Percentiles rank a stretch among this genome's conserved stretches.
Evolutionary conservation across 1,284 basidiomycete genomes (phyloP).

Genomic region (Cryptococcus sp.): DNA sequence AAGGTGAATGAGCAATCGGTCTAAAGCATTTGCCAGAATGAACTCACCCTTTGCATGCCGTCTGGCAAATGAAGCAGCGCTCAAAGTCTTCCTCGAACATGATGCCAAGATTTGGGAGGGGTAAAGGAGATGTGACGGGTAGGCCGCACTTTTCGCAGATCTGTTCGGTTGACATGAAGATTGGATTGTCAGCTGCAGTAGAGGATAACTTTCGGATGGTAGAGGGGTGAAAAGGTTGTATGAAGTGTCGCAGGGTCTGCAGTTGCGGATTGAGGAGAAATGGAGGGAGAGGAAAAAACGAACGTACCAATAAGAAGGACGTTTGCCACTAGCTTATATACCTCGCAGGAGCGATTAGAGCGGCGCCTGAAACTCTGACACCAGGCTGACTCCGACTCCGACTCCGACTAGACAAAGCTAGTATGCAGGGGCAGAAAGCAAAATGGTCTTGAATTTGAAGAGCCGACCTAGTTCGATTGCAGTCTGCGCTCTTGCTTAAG

Average conservation of each 20-base stretch:
- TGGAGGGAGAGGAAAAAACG: background rate
- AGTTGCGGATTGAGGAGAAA: background rate
- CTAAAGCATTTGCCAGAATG: background rate
- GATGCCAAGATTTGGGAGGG: conserved; percentile 21
- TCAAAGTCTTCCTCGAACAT: conserved; percentile 52
- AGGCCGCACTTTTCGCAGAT: conserved; percentile 21
- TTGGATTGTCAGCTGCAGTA: background rate
- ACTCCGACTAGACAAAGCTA: background rate
- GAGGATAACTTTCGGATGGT: background rate
- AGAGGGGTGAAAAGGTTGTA: background rate
- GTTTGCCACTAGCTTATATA: background rate
- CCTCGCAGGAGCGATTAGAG: background rate
- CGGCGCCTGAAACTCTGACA: conserved; percentile 8
- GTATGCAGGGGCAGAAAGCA: background rate
- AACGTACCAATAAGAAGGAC: background rate
- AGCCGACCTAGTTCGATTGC: too few species aligned
- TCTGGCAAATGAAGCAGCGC: conserved; percentile 49
- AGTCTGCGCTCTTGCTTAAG: too few species aligned
- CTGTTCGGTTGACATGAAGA: conserved; percentile 8
- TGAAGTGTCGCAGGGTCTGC: background rate
- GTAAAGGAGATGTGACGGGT: conserved; percentile 8
- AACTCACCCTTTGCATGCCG: conserved; percentile 43
- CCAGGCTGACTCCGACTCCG: background rate
- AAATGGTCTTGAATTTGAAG: background rate
- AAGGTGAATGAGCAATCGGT: conserved; percentile 1